Evolutionary conservation across 1,284 basidiomycete species (phyloP), one percentile per base, ranked within the genome.

Genomic region (Trichosporon faecale): DNA sequence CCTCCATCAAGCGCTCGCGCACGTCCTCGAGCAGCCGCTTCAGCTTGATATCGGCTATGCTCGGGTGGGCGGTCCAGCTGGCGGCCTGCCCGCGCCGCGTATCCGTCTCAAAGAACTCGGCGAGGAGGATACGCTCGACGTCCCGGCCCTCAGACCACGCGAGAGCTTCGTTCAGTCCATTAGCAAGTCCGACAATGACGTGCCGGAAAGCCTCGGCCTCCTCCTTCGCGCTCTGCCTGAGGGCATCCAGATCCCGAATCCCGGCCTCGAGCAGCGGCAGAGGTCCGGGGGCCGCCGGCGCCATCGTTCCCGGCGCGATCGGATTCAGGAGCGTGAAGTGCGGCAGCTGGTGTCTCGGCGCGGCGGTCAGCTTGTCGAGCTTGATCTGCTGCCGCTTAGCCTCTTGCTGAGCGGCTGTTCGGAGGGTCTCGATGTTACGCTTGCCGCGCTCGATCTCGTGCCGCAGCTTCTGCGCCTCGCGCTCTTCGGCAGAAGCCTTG

Each of bases 331-430:
- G 69, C 14, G 78, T 71, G 60, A 84, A 72, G 0, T 78, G 78
- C 23, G 77, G 73, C n/a, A 64, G 61, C 65, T 2, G 86, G 86
- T 83, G 72, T 91, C 86, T 85, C 88, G 92, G 91, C 73, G 89
- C 89, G 49, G 91, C 91, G n/a, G 88, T 77, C 75, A 92, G 89
- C 31, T 89, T 88, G 76, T 94, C 93, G 33, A 91, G 83, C 68
- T 94, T 92, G 74, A 90, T 89, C 76, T 96, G 93, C 2, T 76
- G 70, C 68, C 83, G 92, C 86, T 91, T 93, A 33, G 91, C 81
- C 77, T 95, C 93, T 44, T 88, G 86, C 77, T 73, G 74, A 5
- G 83, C 84, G 40, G 83, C 83, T 0, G 79, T 75, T 33, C 80
- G 70, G 8, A 85, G 77, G n/a, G 75, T 74, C 2, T 83, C 77